Evolutionary conservation across 2,329 filamentous ascomycete species (phyloP).

Genomic region (Rugonectria rugulosa): DNA sequence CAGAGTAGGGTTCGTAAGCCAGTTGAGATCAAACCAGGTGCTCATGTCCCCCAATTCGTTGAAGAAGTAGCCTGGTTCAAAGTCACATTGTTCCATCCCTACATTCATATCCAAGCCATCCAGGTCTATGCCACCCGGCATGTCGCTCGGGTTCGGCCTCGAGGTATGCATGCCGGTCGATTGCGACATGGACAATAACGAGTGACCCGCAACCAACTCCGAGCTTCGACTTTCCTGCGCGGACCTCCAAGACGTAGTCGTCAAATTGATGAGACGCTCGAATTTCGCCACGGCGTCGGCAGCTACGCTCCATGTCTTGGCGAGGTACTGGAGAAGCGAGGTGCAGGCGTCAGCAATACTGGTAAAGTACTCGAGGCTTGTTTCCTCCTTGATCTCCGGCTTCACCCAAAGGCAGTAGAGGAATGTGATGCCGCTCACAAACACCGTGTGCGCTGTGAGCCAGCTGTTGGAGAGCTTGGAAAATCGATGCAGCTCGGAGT

Average conservation of each 20-base stretch:
- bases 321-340: slow-evolving; percentile 30
- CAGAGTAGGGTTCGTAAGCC: slow-evolving; percentile 19
- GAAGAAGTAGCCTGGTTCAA: slow-evolving; percentile 23
- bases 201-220: slow-evolving; percentile 16
- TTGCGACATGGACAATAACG: slow-evolving; percentile 19
- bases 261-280: slow-evolving; percentile 26
- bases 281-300: slow-evolving; percentile 47
- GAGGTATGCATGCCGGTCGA: not conserved
- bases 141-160: not conserved
- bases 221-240: not conserved
- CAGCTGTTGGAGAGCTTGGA: slow-evolving; percentile 41
- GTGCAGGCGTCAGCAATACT: slow-evolving; percentile 27
- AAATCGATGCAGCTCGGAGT: slow-evolving; percentile 38
- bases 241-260: slow-evolving; percentile 8
- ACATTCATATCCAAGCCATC: not conserved
- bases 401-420: slow-evolving; percentile 38
- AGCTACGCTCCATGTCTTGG: slow-evolving; percentile 42
- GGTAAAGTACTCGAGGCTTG: slow-evolving; percentile 6
- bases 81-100: not conserved
- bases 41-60: slow-evolving; percentile 38
- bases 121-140: not conserved
- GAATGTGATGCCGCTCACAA: slow-evolving; percentile 41
- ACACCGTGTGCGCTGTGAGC: slow-evolving; percentile 42
- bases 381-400: slow-evolving; percentile 9
- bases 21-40: slow-evolving; percentile 38